Base-by-base conservation (phyloP, 805 yeast genomes). In the Candida easanensis region DNA sequence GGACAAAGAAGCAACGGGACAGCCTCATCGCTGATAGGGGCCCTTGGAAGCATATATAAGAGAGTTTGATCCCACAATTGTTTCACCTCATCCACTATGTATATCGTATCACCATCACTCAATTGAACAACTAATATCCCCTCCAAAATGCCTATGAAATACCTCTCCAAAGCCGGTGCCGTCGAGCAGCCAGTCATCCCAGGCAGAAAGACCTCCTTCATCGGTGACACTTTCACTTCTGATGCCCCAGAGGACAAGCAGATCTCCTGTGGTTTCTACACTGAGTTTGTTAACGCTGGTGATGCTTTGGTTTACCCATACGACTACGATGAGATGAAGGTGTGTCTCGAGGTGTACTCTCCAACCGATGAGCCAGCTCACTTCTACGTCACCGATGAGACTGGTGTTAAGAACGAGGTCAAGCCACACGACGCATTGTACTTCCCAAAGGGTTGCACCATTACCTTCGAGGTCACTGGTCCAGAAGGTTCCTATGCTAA, bases 271-370 rank as follows among this genome's bases (percentile, higher is more conserved):
- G 89, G 89, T 40, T 82, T 82, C 69, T 82, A 77, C 74, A 74
- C 70, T 57, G 88, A 82, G 65, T 44, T 46, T 32, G 16, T 46
- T 33, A 83, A 79, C 62, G 67, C 69, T 43, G 88, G 88, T 46
- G 80, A 77, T 61, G 77, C 83, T 38, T 72, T 82, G 59, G 85
- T 76, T n/a, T 82, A 82, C 73, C 63, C 68, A 44, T 82, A 82
- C 67, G 68, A 65, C 57, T 77, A 81, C 65, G 86, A 82, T 59
- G 88, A 81, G 68, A 79, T 78, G 82, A 82, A 82, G 67, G 70
- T 82, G 55, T 73, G 79, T 62, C 69, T 82, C 49, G 52, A 49
- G 39, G 53, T 50, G 31, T 44, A 38, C 43, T 44, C 50, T 19
- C 84, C 80, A 63, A 82, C 79, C 46, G 79, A 76, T 54, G 88